A percentile compares a stretch with the other conserved stretches of the same genome.
phyloP scores from a whole-genome alignment of 768 basidiomycete genomes.

The Naematelia aurantialba region DNA sequence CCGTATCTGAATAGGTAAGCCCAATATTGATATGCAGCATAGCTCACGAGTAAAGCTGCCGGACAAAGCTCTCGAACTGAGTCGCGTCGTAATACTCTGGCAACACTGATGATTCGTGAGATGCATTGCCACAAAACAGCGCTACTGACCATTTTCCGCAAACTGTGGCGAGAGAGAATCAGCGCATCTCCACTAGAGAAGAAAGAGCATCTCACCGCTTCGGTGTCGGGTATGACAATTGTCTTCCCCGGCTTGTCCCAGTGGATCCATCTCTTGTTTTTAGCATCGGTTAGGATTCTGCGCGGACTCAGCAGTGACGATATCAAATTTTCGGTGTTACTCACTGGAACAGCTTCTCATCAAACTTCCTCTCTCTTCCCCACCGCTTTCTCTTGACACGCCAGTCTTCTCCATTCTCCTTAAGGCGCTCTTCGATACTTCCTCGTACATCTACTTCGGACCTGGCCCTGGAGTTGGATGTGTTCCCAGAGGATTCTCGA shows the following conservation, averaged over 20 bases:
- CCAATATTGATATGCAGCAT: neutral
- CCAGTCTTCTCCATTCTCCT: neutral
- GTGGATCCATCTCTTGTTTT: neutral
- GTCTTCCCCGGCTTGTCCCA: neutral
- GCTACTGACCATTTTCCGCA: constrained; percentile 5
- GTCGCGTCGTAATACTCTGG: neutral
- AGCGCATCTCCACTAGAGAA: too few species aligned
- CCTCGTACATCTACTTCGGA: neutral
- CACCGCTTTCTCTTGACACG: constrained; percentile 1
- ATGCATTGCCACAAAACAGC: neutral
- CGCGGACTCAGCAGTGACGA: neutral
- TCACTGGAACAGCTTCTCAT: constrained; percentile 16
- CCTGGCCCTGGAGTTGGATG: neutral
- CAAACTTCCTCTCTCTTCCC: constrained; percentile 9
- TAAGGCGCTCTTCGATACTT: neutral
- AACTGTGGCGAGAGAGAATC: neutral
- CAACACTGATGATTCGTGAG: neutral
- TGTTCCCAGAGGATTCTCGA: neutral
- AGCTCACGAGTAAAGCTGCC: constrained; percentile 9
- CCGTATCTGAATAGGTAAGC: neutral
- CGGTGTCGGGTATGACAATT: constrained; percentile 9
- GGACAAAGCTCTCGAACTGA: neutral
- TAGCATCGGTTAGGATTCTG: neutral
- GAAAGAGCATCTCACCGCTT: too few species aligned
- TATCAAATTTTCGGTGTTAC: neutral